phyloP scores from a whole-genome alignment of 352 stramenopile species.

The Phytophthora multivora region DNA sequence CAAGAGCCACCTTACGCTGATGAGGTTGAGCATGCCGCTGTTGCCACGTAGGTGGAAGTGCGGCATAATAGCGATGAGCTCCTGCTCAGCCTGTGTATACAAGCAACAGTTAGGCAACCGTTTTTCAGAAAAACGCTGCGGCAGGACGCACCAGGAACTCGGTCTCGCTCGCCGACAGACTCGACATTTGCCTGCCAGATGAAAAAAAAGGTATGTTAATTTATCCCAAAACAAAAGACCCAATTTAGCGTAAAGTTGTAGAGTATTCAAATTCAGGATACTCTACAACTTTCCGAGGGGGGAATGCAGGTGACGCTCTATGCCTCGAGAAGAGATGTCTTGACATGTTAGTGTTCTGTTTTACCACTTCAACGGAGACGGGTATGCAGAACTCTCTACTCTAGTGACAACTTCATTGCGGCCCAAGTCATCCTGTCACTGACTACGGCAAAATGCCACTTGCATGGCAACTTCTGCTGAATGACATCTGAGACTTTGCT shows the following conservation, averaged over 20 bases:
- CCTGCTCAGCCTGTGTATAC: conserved; percentile 72
- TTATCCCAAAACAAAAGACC: not conserved
- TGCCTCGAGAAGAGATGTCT: conserved; percentile 18
- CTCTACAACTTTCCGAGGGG: conserved; percentile 1
- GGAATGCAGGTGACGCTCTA: conserved; percentile 8
- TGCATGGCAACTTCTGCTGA: not conserved
- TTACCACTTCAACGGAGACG: conserved; percentile 20
- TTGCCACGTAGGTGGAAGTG: conserved; percentile 87
- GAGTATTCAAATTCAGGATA: conserved; percentile 6
- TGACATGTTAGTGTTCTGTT: conserved; percentile 10
- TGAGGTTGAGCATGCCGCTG: conserved; percentile 79
- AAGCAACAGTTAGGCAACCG: not conserved
- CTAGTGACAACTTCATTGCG: conserved; percentile 1
- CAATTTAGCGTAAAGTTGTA: conserved; percentile 1
- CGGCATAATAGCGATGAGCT: conserved; percentile 86
- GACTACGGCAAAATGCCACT: not conserved
- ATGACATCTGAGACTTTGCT: conserved; percentile 15
- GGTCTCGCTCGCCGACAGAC: conserved; percentile 64
- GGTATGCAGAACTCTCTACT: conserved; percentile 8
- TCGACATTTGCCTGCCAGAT: conserved; percentile 25
- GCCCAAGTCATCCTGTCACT: not conserved
- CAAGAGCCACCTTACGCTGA: conserved; percentile 48
- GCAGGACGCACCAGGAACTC: conserved; percentile 71
- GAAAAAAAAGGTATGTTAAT: not conserved
- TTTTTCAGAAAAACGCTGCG: not conserved